phyloP scores from a whole-genome alignment of 176 grass and related monocot genomes.

The Cenchrus americanus region DNA sequence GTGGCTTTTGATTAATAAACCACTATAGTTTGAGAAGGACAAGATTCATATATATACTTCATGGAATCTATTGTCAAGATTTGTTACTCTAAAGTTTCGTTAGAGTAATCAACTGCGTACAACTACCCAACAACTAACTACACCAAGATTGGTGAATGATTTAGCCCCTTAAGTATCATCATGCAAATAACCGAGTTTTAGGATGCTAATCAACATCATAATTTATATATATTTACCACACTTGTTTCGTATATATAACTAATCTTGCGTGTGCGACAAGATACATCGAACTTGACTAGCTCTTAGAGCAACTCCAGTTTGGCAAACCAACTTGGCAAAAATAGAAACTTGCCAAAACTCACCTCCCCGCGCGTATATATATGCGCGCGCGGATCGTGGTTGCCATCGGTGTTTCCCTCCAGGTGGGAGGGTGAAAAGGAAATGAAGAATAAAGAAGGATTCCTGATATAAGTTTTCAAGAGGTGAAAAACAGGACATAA shows the following conservation, averaged over 20 bases:
- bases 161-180: not conserved
- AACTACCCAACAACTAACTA: conserved; percentile 13
- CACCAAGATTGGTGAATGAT: not conserved
- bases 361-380: no score
- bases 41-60: not conserved
- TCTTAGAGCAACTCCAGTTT: no score
- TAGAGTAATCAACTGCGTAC: not conserved
- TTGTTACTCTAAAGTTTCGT: not conserved
- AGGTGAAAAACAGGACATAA: no score
- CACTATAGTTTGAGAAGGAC: not conserved
- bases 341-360: no score
- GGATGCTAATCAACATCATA: not conserved
- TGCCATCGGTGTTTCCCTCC: no score
- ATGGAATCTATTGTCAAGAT: not conserved
- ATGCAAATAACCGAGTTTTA: not conserved
- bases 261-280: not conserved
- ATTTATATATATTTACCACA: not conserved
- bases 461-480: no score
- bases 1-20: not conserved
- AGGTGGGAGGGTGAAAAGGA: no score
- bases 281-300: not conserved
- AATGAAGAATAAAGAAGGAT: no score
- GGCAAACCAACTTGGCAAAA: no score
- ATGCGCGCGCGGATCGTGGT: no score
- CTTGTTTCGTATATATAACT: not conserved